Base-by-base conservation (phyloP, 192 early-diverging fungal genomes). In the Podila clonocystis region DNA sequence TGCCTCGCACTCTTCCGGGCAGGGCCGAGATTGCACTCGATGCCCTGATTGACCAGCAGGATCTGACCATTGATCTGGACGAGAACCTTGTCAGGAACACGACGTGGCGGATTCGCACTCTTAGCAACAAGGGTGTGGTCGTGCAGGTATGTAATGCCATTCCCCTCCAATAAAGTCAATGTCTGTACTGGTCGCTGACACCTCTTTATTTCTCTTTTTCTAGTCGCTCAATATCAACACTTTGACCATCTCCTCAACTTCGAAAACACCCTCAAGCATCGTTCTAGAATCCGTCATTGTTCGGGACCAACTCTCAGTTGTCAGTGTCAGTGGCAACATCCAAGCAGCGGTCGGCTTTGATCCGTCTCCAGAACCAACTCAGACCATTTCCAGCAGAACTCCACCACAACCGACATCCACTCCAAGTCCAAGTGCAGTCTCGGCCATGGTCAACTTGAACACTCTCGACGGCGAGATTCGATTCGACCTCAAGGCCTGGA, bases 201-300 rank as follows among this genome's bases (percentile, higher is more conserved):
- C 55, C 9, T 50, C 0, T 52, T 17, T 0, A 45, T 70, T 55
- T 5, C 49, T 4, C 33, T 19, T 62, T 33, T 33, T 28, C 20
- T 62, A 73, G 63, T 76, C 75, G 7, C 65, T 78, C 33, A 78
- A 78, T 50, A 62, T 78, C 33, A 71, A 78, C 1, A 30, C 75
- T 3, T 59, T 78, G 11, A 70, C 75, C 1, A 67, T 78, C 5
- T 78, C 75, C 2, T 78, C 70, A 2, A 71, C 75, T 0, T 70
- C 75, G 5, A 67, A 22, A 0, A 38, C 63, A 5, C 75, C 75
- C 45, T 55, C 75, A 17, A 67, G 41, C 20, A 33, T 78, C 0
- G 57, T 26, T 5, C 64, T 78, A 0, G 34, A 58, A 28, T 71
- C 68, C 9, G 69, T 78, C 13, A 71, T 78, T 38, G 64, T 78